Base-by-base conservation (phyloP, 495 filamentous ascomycete genomes). In the Hyaloscypha variabilis region DNA sequence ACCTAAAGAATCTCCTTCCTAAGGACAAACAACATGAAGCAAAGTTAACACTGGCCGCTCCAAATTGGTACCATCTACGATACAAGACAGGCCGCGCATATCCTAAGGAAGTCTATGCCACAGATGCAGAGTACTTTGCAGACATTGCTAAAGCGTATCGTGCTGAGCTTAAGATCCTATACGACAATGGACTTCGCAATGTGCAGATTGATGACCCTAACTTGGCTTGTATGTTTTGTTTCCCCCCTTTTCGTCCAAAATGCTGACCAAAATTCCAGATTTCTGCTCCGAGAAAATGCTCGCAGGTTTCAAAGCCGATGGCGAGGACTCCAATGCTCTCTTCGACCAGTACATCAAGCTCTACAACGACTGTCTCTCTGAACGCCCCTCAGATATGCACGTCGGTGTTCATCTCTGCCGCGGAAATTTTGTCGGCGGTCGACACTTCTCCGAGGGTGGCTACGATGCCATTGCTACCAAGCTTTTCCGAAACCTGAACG, bases 381-480 rank as follows among this genome's bases (percentile, higher is more conserved):
- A 83, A 54, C 79, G 85, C 3, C 86, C 88, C 0, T 75, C 81
- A n/a, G 88, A 91, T 68, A 81, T 91, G 75, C 89, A 91, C 77
- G 80, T 90, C 23, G 91, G 90, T 62, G 86, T 94, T 6, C 91
- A 93, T 71, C 78, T 93, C 57, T 93, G 91, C 81, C 85, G 90
- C 58, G 91, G 91, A 56, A 63, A 67, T 42, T 93, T 92, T 76
- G 86, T 91, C 70, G 85, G 87, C 61, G 85, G 85, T 46, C 82
- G 89, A n/a, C 88, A 92, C 78, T 94, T 95, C 77, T 86, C 87
- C 61, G 88, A 91, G 75, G 91, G 91, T 31, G 88, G 87, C 24
- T 95, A 94, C 75, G 91, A 94, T 75, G 81, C 84, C 60, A 92
- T 95, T 65, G 91, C 91, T 54, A 83, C 83, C 69, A 91, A 90